Conservation (phyloP, 2,329 filamentous ascomycete genomes). For the Podosphaera leucotricha region DNA sequence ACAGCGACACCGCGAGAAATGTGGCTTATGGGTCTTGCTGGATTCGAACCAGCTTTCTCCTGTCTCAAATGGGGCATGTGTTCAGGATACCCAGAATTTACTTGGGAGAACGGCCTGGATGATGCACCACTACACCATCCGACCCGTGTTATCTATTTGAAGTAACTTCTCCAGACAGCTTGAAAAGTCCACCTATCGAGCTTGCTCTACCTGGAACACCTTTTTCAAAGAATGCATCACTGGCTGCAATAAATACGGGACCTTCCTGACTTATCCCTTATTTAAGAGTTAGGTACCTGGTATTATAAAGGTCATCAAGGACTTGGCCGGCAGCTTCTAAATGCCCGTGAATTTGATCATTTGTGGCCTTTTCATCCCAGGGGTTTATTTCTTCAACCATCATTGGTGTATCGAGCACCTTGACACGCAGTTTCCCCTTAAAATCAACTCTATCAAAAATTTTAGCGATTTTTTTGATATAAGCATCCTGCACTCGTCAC, state of each 20-base stretch:
- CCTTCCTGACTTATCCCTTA: not conserved
- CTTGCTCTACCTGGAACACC: not conserved
- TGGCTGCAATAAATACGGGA: not conserved
- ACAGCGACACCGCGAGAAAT: too few species aligned
- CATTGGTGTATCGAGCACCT: not conserved
- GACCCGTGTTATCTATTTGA: too few species aligned
- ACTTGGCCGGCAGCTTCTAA: not conserved
- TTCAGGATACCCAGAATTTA: too few species aligned
- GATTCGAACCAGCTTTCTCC: too few species aligned
- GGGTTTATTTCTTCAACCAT: not conserved
- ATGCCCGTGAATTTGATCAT: not conserved
- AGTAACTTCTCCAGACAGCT: not conserved
- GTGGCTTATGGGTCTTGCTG: too few species aligned
- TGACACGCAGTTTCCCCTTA: too few species aligned
- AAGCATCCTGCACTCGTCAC: too few species aligned
- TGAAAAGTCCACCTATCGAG: not conserved
- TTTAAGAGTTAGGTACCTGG: not conserved
- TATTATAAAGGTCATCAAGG: not conserved
- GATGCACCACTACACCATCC: too few species aligned
- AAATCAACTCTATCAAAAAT: too few species aligned
- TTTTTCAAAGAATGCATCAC: not conserved
- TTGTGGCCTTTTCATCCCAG: not conserved
- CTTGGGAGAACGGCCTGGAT: too few species aligned
- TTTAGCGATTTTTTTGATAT: too few species aligned
- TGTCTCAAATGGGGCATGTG: too few species aligned